These are phyloP conservation scores for Neurospora discreta DNA, from an alignment of 495 filamentous ascomycete genomes.

Conservation along the genomic window DNA sequence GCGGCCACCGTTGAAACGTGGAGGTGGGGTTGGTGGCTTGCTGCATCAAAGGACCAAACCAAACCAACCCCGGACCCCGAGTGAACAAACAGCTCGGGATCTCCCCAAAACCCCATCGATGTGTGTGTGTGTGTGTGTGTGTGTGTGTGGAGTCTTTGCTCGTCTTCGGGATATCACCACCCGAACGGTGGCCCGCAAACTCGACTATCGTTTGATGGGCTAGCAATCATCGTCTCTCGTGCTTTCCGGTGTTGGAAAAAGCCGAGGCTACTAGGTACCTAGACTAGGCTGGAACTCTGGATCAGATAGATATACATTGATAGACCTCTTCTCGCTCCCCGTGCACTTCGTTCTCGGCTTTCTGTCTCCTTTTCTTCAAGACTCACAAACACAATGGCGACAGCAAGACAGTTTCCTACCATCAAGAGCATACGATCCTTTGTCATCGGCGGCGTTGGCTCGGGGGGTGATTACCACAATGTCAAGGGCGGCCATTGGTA, in stretches of 20 bases:
- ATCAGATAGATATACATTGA: not conserved
- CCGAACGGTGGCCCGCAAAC: slow-evolving; percentile 7
- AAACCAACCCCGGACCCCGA: not conserved
- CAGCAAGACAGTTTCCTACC: slow-evolving; percentile 46
- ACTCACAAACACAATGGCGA: slow-evolving; percentile 24
- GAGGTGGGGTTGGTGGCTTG: not conserved
- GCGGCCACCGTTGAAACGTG: not conserved
- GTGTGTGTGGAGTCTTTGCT: not conserved
- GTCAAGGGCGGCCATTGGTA: slow-evolving; percentile 82
- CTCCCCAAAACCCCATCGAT: not conserved
- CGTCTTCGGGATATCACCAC: slow-evolving; percentile 13
- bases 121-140: no score
- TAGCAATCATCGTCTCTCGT: not conserved
- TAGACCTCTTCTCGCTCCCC: not conserved
- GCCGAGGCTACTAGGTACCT: not conserved
- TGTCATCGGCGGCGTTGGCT: slow-evolving; percentile 76
- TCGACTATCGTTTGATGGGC: not conserved
- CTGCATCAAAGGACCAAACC: not conserved
- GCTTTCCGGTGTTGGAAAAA: not conserved
- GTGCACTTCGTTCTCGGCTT: not conserved
- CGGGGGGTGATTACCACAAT: slow-evolving; percentile 90
- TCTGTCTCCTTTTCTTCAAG: not conserved
- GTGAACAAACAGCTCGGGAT: not conserved
- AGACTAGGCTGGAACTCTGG: no score
- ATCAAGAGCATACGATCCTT: slow-evolving; percentile 77